Conservation (phyloP, 441 rosid species). For the Macaranga tanarius region DNA sequence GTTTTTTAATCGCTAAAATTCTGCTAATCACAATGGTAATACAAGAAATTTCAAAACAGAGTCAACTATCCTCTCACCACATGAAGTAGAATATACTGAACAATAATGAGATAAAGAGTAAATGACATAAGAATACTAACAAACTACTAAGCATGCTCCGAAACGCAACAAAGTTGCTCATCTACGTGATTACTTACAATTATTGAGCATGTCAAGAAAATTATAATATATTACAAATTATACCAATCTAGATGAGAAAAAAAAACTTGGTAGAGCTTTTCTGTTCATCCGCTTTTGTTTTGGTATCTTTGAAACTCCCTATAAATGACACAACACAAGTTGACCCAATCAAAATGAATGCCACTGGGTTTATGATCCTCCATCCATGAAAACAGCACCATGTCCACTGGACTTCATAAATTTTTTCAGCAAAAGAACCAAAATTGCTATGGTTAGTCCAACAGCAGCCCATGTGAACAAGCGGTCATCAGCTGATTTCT, state of each 20-base stretch:
- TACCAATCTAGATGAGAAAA: neutral
- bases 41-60: too few species aligned
- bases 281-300: neutral
- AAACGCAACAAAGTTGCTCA: constrained; percentile 4
- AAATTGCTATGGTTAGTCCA: constrained; percentile 78
- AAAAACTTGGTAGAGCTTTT: constrained; percentile 4
- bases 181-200: constrained; percentile 31
- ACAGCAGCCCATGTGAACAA: constrained; percentile 81
- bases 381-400: constrained; percentile 77
- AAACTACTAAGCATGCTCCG: constrained; percentile 1
- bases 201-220: constrained; percentile 7
- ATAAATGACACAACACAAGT: neutral
- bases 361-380: constrained; percentile 48
- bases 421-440: constrained; percentile 86
- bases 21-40: too few species aligned
- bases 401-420: constrained; percentile 72
- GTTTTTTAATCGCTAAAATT: too few species aligned
- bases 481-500: constrained; percentile 71
- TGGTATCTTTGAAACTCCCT: neutral
- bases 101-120: neutral
- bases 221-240: constrained; percentile 21
- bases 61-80: too few species aligned
- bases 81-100: neutral
- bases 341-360: neutral
- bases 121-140: constrained; percentile 2